These are phyloP conservation scores for Apiotrichum porosum DNA, from an alignment of 1,284 basidiomycete genomes.

Conservation along the genomic window DNA sequence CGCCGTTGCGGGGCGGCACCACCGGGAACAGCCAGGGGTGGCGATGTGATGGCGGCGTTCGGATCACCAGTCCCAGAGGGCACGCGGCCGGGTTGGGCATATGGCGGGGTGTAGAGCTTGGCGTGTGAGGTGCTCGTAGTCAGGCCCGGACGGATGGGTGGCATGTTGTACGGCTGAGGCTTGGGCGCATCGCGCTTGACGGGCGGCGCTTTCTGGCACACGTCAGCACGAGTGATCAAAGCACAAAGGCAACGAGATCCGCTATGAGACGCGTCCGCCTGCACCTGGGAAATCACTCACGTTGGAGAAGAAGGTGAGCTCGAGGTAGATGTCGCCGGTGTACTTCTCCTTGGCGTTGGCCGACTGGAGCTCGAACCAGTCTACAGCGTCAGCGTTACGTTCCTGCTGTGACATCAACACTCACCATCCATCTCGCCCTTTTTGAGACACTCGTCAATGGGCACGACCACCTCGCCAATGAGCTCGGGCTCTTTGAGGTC, in stretches of 20 bases:
- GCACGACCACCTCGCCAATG: conserved; percentile 84
- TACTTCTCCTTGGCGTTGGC: conserved; percentile 69
- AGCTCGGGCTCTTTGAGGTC: conserved; percentile 92
- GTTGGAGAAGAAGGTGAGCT: conserved; percentile 93
- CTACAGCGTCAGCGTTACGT: conserved; percentile 50
- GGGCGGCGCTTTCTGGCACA: no score
- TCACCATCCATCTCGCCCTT: conserved; percentile 94
- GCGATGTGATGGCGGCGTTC: no score
- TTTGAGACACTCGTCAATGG: conserved; percentile 82
- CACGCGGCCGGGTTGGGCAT: conserved; percentile 23
- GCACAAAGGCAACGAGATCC: no score
- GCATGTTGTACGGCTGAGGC: conserved; percentile 23
- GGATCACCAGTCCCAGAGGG: neutral
- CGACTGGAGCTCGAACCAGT: conserved; percentile 85
- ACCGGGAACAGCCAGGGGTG: no score
- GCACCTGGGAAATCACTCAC: conserved; percentile 61
- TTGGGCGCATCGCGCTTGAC: conserved; percentile 41
- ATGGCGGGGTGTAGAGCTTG: conserved; percentile 45
- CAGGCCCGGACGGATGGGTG: conserved; percentile 16
- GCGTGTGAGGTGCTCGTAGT: conserved; percentile 40
- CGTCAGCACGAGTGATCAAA: no score
- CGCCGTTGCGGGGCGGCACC: neutral
- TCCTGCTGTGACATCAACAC: conserved; percentile 32
- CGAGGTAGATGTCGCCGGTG: conserved; percentile 86
- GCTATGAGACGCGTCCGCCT: neutral